A percentile compares a stretch with the other conserved stretches of the same genome.
Evolutionary conservation across 2,329 filamentous ascomycete species (phyloP).

Genomic region (Ascochyta clinopodiicola): DNA sequence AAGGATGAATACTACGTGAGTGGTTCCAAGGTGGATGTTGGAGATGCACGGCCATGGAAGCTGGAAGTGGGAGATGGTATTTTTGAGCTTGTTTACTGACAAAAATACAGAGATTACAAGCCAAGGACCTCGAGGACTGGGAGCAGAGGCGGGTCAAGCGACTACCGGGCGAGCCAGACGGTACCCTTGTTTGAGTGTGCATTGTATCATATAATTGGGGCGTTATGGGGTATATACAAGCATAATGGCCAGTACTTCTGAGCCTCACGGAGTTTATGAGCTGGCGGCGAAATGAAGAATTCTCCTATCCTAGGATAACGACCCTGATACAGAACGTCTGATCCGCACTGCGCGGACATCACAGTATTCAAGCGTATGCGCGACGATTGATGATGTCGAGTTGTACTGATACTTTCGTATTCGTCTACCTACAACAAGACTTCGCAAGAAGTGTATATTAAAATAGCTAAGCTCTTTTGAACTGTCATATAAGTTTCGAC

Average conservation of each 20-base stretch:
- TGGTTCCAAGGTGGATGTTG: slow-evolving; percentile 26
- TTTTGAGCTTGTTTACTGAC: slow-evolving; percentile 16
- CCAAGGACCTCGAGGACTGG: slow-evolving; percentile 94
- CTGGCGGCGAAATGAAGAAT: neutral
- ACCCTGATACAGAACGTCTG: neutral
- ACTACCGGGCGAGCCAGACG: slow-evolving; percentile 88
- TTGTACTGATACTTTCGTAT: slow-evolving; percentile 9
- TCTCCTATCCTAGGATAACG: neutral
- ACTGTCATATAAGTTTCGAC: slow-evolving; percentile 14
- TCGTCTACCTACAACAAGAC: slow-evolving; percentile 13
- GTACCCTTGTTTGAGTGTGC: slow-evolving; percentile 61
- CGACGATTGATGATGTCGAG: neutral
- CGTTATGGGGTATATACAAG: slow-evolving; percentile 4
- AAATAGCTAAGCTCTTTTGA: slow-evolving; percentile 15
- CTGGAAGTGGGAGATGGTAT: too few species aligned
- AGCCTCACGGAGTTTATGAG: slow-evolving; percentile 1
- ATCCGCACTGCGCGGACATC: neutral
- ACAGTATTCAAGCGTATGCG: neutral
- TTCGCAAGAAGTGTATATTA: slow-evolving; percentile 18
- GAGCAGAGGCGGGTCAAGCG: slow-evolving; percentile 94
- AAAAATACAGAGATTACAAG: slow-evolving; percentile 70
- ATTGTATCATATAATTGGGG: neutral
- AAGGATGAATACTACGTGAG: slow-evolving; percentile 87
- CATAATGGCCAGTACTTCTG: slow-evolving; percentile 1
- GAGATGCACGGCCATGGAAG: neutral